phyloP scores from a whole-genome alignment of 140 eudicot genomes.

The Ambrosia hybrid region DNA sequence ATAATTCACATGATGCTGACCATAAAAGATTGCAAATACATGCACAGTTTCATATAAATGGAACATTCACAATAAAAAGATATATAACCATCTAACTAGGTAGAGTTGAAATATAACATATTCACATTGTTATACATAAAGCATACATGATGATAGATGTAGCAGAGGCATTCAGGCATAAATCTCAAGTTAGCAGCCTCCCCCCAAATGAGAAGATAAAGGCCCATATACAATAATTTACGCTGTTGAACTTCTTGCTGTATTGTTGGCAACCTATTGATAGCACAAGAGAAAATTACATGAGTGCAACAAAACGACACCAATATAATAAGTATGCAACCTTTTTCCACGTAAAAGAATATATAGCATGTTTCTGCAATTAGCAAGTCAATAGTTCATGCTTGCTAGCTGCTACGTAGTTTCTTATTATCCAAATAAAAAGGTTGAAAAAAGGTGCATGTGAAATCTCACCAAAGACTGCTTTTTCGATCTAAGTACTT shows the following conservation, averaged over 20 bases:
- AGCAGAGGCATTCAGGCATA: conserved; percentile 96
- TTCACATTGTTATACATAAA: conserved; percentile 22
- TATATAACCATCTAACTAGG: background rate
- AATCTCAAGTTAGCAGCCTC: conserved; percentile 93
- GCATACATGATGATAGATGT: conserved; percentile 76
- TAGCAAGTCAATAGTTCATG: conserved; percentile 4
- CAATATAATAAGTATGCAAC: background rate
- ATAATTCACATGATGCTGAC: no score
- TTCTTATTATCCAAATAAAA: conserved; percentile 6
- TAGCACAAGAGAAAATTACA: conserved; percentile 15
- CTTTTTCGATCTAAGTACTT: conserved; percentile 93
- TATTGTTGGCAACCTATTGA: conserved; percentile 74
- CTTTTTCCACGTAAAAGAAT: background rate
- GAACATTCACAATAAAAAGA: background rate
- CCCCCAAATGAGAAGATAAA: conserved; percentile 91
- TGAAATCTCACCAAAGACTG: conserved; percentile 78
- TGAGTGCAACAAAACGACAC: conserved; percentile 17
- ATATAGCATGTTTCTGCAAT: background rate
- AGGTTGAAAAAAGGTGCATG: conserved; percentile 9
- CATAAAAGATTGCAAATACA: background rate
- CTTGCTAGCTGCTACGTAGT: background rate
- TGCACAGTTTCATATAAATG: background rate
- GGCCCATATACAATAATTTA: conserved; percentile 76
- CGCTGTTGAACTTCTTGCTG: conserved; percentile 96
- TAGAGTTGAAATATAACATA: conserved; percentile 31